Conservation (phyloP, 345 rosid genomes). For the Aegle marmelos region DNA sequence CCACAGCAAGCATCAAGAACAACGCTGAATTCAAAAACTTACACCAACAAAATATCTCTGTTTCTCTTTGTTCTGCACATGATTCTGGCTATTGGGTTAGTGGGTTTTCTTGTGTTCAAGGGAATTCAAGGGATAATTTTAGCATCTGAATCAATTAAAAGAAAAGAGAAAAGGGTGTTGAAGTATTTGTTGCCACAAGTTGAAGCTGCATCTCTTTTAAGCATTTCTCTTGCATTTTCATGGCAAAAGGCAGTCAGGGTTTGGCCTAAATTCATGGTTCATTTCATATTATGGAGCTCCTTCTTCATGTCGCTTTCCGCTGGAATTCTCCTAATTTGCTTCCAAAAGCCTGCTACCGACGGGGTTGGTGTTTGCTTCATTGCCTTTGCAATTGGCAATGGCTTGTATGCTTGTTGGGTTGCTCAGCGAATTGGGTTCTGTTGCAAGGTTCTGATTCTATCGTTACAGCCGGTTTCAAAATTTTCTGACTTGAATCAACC, state of each 20-base stretch:
- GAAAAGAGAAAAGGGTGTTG: slow-evolving; percentile 56
- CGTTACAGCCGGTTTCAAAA: slow-evolving; percentile 71
- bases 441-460: slow-evolving; percentile 51
- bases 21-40: slow-evolving; percentile 73
- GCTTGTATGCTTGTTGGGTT: slow-evolving; percentile 95
- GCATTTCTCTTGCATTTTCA: slow-evolving; percentile 75
- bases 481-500: slow-evolving; percentile 75
- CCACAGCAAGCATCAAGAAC: slow-evolving; percentile 44
- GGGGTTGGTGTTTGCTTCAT: slow-evolving; percentile 79
- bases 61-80: slow-evolving; percentile 68
- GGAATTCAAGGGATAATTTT: slow-evolving; percentile 76
- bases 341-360: slow-evolving; percentile 78
- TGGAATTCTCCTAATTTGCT: slow-evolving; percentile 90
- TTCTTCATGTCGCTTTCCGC: slow-evolving; percentile 71
- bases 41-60: slow-evolving; percentile 74
- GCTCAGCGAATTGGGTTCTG: slow-evolving; percentile 60
- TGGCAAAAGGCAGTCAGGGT: slow-evolving; percentile 82
- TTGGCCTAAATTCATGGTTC: slow-evolving; percentile 87
- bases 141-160: slow-evolving; percentile 46
- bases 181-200: slow-evolving; percentile 76
- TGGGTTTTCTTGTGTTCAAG: slow-evolving; percentile 76
- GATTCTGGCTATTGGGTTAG: slow-evolving; percentile 62
- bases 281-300: slow-evolving; percentile 80
- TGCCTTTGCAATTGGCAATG: slow-evolving; percentile 76
- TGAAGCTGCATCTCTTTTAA: slow-evolving; percentile 73